phyloP scores from a whole-genome alignment of 257 asterid species.

The Solanum chilense region DNA sequence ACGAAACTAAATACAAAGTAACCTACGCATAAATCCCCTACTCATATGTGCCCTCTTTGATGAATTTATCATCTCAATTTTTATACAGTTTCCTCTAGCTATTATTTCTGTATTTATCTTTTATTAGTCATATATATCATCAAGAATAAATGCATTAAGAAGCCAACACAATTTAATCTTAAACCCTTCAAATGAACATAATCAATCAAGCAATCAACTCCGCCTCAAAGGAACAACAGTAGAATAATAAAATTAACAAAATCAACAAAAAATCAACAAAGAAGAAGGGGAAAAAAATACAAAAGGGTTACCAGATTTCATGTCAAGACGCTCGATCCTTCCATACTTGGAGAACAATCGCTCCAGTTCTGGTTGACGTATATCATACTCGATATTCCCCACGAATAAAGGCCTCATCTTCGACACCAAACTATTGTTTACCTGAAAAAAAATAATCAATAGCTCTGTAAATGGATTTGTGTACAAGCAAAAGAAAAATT shows the following conservation, averaged over 20 bases:
- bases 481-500: neutral
- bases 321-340: constrained; percentile 73
- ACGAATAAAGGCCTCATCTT: constrained; percentile 72
- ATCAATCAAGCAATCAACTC: neutral
- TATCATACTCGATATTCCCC: constrained; percentile 76
- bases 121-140: neutral
- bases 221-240: neutral
- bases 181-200: neutral
- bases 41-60: neutral
- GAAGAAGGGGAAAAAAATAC: neutral
- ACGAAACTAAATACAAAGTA: neutral
- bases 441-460: neutral
- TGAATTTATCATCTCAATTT: neutral
- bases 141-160: neutral
- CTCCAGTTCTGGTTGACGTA: constrained; percentile 84
- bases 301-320: constrained; percentile 69
- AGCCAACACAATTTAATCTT: neutral
- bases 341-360: constrained; percentile 77
- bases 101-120: neutral
- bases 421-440: neutral
- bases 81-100: neutral
- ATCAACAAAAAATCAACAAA: neutral
- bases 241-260: neutral
- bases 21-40: neutral
- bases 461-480: neutral